Base-by-base conservation (phyloP, 805 yeast species). In the Lipomyces mesembrius region DNA sequence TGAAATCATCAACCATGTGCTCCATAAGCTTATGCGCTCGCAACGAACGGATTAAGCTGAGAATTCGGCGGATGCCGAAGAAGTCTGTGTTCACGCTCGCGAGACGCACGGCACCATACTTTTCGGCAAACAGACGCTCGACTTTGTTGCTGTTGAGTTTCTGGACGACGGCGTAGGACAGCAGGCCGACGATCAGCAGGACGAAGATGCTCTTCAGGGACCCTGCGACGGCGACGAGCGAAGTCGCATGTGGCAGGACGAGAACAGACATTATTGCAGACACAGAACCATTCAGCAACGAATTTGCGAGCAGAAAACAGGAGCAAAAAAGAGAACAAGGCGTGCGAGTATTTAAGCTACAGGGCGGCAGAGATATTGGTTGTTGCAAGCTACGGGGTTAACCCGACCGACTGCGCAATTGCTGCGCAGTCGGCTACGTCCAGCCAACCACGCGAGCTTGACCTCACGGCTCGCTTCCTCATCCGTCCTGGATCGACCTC, bases 11-110 rank as follows among this genome's bases (percentile, higher is more conserved):
- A 6, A 22, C 29, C 27, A 52, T 52, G 55, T 52, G n/a, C 32
- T 52, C 55, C 55, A 25, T 22, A 22, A 52, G n/a, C 55, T 52
- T 52, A 20, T 52, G 55, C 55, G 27, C 55, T 52, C 55, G 55
- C 14, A 52, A 20, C 9, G 29, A 17, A 20, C 55, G 55, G 17
- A 5, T 20, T 20, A 52, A 22, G 29, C 29, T 20, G 29, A 20
- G 55, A 52, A 52, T 8, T 20, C 55, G 22, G 7, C 55, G 17
- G 11, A 52, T n/a, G 32, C 55, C 55, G 32, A 52, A 52, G 32
- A 52, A 52, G 14, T 52, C 55, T 8, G 55, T 52, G 55, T 52
- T 52, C 55, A 25, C n/a, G 25, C 17, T 11, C 27, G 6, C 55
- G 25, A 52, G 55, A 52, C 55, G 55, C 27, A 52, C 55, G 17